A percentile compares a stretch with the other conserved stretches of the same genome.
Conservation (phyloP, 176 grass and related monocot species). For the sorghum (Sorghum bicolor) region DNA sequence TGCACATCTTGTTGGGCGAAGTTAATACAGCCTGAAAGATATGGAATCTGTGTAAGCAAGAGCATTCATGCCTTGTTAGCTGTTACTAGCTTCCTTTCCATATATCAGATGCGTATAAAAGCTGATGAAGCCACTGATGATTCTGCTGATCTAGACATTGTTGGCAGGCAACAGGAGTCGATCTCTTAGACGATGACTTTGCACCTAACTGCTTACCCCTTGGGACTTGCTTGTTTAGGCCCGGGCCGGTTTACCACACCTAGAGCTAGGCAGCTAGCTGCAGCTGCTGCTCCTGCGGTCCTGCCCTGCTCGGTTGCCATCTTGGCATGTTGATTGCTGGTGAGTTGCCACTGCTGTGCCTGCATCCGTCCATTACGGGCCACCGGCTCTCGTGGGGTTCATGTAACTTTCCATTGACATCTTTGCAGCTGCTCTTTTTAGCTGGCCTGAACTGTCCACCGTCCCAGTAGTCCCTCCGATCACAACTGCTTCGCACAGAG, state of each 20-base stretch:
- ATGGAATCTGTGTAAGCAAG: not conserved
- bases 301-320: not conserved
- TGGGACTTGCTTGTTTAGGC: not conserved
- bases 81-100: not conserved
- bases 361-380: slow-evolving; percentile 10
- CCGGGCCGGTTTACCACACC: not conserved
- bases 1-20: slow-evolving; percentile 16
- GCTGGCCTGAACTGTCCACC: slow-evolving; percentile 29
- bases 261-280: no score
- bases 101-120: not conserved
- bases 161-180: not conserved
- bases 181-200: not conserved
- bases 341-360: not conserved
- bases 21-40: not conserved
- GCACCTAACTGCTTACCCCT: not conserved
- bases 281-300: not conserved
- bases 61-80: not conserved
- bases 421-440: slow-evolving; percentile 36
- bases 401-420: slow-evolving; percentile 32
- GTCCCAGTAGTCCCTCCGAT: slow-evolving; percentile 4
- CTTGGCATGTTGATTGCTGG: not conserved
- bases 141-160: not conserved
- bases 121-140: not conserved
- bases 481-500: slow-evolving; percentile 2
- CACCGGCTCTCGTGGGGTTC: slow-evolving; percentile 19